Conservation (phyloP, 257 asterid species). For the Paraleonurus japonicus region DNA sequence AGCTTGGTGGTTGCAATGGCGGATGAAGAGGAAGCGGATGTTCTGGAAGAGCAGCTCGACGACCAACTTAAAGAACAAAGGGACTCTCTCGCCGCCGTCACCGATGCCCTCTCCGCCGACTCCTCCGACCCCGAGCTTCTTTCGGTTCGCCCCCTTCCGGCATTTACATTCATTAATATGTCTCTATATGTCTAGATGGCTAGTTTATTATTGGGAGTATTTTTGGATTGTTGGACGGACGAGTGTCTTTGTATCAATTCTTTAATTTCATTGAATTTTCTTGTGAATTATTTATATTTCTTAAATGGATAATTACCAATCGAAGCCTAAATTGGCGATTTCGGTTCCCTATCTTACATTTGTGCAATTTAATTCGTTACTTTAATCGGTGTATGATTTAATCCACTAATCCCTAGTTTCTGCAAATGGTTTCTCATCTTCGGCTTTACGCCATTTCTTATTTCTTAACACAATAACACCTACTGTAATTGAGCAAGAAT, state of each 20-base stretch:
- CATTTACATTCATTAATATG: background rate
- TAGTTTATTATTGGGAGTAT: background rate
- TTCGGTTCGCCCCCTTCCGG: slow-evolving; percentile 43
- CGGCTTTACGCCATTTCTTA: background rate
- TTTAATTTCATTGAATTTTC: background rate
- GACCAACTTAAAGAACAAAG: slow-evolving; percentile 67
- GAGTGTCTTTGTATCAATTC: background rate
- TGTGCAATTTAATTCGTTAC: background rate
- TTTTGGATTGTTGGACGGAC: background rate
- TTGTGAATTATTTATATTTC: background rate
- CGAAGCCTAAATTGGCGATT: slow-evolving; percentile 4
- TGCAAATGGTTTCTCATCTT: background rate
- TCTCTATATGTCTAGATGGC: background rate
- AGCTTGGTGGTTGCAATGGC: slow-evolving; percentile 47
- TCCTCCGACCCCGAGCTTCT: slow-evolving; percentile 71
- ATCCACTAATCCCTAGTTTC: background rate
- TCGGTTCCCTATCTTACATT: background rate
- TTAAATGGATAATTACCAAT: background rate
- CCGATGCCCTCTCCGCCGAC: slow-evolving; percentile 65
- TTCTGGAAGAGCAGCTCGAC: slow-evolving; percentile 69
- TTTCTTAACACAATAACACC: background rate
- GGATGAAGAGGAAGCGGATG: slow-evolving; percentile 69
- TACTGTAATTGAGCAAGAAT: background rate
- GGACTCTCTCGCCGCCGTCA: slow-evolving; percentile 66
- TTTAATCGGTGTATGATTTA: background rate